Evolutionary conservation across 2,329 filamentous ascomycete species (phyloP).

Genomic region (Paraconiothyrium brasiliense): DNA sequence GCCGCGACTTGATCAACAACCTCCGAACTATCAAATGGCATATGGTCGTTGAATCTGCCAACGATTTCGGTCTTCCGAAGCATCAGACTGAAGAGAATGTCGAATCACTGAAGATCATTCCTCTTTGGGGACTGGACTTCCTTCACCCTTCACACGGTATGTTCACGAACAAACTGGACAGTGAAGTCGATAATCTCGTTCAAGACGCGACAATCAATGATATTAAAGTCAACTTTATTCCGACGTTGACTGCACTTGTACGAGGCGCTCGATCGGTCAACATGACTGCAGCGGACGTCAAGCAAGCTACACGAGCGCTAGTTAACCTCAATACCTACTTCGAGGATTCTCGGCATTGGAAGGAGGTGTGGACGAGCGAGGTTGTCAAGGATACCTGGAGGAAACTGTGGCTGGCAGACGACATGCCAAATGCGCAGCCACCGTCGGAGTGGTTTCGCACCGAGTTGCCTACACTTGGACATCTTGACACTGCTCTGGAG

Average conservation of each 20-base stretch:
- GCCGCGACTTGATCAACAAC: conserved; percentile 55
- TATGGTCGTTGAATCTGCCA: conserved; percentile 55
- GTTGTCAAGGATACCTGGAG: conserved; percentile 58
- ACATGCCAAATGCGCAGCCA: conserved; percentile 53
- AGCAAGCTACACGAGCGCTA: conserved; percentile 53
- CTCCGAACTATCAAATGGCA: conserved; percentile 55
- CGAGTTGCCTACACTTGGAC: conserved; percentile 56
- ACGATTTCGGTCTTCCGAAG: conserved; percentile 55
- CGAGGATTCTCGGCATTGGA: conserved; percentile 56
- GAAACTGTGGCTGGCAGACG: conserved; percentile 56
- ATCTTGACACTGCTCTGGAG: conserved; percentile 58
- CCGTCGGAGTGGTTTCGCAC: conserved; percentile 57
- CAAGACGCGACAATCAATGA: conserved; percentile 48
- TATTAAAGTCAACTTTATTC: conserved; percentile 52
- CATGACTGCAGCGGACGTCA: conserved; percentile 50
- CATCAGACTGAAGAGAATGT: conserved; percentile 56
- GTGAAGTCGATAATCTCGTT: conserved; percentile 49
- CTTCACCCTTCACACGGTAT: conserved; percentile 53
- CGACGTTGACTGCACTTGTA: conserved; percentile 52
- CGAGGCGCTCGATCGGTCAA: conserved; percentile 51
- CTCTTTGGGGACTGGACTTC: conserved; percentile 55
- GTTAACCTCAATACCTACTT: conserved; percentile 58
- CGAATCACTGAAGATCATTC: conserved; percentile 54
- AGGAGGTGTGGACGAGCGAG: conserved; percentile 58
- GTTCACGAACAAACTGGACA: conserved; percentile 54